Percentiles rank a stretch among this genome's conserved stretches.
These are phyloP conservation scores for Hibiscus tridactylites DNA, from an alignment of 345 rosid genomes.

Conservation along the genomic window DNA sequence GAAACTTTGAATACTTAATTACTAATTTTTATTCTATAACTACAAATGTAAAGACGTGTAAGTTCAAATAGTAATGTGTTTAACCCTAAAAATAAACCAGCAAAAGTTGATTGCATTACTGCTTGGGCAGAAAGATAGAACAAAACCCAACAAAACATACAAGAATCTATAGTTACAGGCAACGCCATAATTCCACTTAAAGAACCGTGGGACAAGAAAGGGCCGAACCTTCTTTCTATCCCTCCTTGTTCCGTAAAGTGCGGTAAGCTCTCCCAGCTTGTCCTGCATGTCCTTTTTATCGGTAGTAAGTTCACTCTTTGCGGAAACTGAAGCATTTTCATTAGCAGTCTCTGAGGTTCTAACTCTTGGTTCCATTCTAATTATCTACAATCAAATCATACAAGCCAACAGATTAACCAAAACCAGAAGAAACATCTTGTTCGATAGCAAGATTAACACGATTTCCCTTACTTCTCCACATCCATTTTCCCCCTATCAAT, in stretches of 20 bases:
- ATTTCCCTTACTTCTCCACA: not conserved
- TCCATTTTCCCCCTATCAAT: not conserved
- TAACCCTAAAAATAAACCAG: not conserved
- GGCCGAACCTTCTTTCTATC: conserved; percentile 35
- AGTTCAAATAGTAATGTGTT: not conserved
- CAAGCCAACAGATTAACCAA: not conserved
- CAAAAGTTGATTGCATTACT: not conserved
- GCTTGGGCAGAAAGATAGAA: not conserved
- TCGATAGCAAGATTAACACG: not conserved
- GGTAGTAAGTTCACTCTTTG: conserved; percentile 18
- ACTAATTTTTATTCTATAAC: no score
- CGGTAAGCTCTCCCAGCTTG: conserved; percentile 15
- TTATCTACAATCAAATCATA: conserved; percentile 6
- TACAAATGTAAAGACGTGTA: not conserved
- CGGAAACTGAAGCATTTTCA: conserved; percentile 22
- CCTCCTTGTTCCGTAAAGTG: conserved; percentile 41
- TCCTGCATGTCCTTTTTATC: conserved; percentile 1
- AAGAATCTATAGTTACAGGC: not conserved
- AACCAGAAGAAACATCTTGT: not conserved
- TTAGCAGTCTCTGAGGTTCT: conserved; percentile 20
- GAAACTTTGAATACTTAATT: no score
- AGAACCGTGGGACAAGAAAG: not conserved
- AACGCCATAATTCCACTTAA: not conserved
- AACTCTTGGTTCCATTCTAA: conserved; percentile 68
- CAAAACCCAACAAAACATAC: not conserved